These are phyloP conservation scores for Apiotrichum gracile DNA, from an alignment of 1,284 basidiomycete genomes.

Conservation along the genomic window DNA sequence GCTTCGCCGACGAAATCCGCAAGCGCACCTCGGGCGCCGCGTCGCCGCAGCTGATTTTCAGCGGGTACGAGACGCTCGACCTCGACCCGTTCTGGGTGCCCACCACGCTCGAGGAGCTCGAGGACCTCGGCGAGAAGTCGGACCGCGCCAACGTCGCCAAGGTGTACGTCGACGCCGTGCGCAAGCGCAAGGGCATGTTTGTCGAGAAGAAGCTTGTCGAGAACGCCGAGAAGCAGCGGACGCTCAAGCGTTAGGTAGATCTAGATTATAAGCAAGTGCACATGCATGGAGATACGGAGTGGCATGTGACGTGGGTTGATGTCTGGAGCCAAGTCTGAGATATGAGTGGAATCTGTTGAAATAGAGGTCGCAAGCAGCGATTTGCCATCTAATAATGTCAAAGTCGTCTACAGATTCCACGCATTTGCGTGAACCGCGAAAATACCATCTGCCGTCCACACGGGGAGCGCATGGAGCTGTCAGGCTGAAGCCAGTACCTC, in stretches of 20 bases:
- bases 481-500: no score
- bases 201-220: slow-evolving; percentile 89
- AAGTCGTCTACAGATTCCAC: no score
- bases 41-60: slow-evolving; percentile 93
- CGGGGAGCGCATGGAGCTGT: no score
- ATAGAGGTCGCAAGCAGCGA: no score
- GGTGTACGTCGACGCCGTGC: slow-evolving; percentile 84
- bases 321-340: no score
- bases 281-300: no score
- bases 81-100: slow-evolving; percentile 99
- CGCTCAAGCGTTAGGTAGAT: slow-evolving; percentile 74
- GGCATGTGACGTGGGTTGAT: no score
- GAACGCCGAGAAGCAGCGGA: slow-evolving; percentile 92
- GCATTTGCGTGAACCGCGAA: no score
- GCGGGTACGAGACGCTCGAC: slow-evolving; percentile 83
- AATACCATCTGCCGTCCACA: no score
- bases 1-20: slow-evolving; percentile 95
- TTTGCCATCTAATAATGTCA: no score
- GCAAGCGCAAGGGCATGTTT: slow-evolving; percentile 91
- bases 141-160: slow-evolving; percentile 93
- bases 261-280: no score
- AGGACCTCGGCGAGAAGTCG: slow-evolving; percentile 93
- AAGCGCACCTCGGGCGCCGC: slow-evolving; percentile 95
- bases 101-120: slow-evolving; percentile 93
- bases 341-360: no score